Conservation (phyloP, 75 land plant species). For the Picea sitchensis region DNA sequence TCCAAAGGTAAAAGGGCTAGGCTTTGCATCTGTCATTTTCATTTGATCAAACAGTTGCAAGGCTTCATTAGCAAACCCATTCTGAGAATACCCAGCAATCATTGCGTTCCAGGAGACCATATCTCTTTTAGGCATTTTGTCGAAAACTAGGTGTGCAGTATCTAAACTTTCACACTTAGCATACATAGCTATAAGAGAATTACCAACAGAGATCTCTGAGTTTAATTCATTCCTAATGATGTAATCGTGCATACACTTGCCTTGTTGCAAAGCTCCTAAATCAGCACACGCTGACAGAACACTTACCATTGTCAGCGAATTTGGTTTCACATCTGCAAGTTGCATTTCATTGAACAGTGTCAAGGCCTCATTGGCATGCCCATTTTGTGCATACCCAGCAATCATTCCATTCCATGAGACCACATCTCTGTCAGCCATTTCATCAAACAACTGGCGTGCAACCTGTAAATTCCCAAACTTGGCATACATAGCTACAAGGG, state of each 20-base stretch:
- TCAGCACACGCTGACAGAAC: conserved; percentile 9
- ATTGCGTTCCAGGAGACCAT: conserved; percentile 47
- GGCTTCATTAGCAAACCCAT: conserved; percentile 45
- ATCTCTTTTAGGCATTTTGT: neutral
- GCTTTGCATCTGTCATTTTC: conserved; percentile 24
- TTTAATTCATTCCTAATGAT: conserved; percentile 1
- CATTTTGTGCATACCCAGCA: neutral
- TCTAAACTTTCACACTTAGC: neutral
- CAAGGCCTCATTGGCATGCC: neutral
- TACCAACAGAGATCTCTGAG: conserved; percentile 3
- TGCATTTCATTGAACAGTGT: conserved; percentile 6
- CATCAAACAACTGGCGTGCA: neutral
- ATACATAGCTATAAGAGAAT: conserved; percentile 11
- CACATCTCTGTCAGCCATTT: conserved; percentile 4
- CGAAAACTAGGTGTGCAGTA: conserved; percentile 1
- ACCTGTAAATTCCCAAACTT: neutral
- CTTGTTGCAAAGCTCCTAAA: neutral
- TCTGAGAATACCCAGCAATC: conserved; percentile 47
- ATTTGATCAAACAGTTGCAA: conserved; percentile 31
- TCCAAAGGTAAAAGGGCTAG: conserved; percentile 44
- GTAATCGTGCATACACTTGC: conserved; percentile 6
- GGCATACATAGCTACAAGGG: conserved; percentile 2
- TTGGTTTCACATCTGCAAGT: neutral
- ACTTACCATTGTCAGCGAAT: neutral
- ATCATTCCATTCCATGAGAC: conserved; percentile 11